A percentile compares a stretch with the other conserved stretches of the same genome.
Evolutionary conservation across 768 basidiomycete species (phyloP).

Genomic region (Suillus tomentosus): DNA sequence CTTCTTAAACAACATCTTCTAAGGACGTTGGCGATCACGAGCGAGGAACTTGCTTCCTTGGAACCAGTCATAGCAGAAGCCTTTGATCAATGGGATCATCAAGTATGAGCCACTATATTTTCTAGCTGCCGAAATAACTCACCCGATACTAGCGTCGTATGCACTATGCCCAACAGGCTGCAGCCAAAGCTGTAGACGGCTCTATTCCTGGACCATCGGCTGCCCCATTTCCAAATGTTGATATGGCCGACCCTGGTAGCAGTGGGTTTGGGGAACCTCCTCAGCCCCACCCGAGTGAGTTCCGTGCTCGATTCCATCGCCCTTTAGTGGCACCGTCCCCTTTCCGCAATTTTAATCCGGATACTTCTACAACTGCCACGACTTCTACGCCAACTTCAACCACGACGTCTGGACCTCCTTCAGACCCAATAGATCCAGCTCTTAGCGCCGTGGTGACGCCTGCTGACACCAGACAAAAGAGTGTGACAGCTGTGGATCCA

Average conservation of each 20-base stretch:
- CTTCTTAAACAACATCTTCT: constrained; percentile 75
- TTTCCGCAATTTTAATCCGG: constrained; percentile 42
- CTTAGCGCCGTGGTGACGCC: constrained; percentile 28
- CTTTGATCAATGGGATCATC: constrained; percentile 86
- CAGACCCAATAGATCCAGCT: constrained; percentile 36
- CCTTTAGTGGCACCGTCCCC: constrained; percentile 62
- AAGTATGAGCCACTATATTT: constrained; percentile 46
- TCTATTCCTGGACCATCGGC: constrained; percentile 30
- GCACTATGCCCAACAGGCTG: constrained; percentile 45
- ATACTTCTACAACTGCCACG: constrained; percentile 32
- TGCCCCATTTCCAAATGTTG: constrained; percentile 33
- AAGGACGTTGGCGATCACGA: constrained; percentile 70
- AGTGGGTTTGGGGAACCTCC: constrained; percentile 33
- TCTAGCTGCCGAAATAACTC: constrained; percentile 8
- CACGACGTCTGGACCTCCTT: constrained; percentile 34
- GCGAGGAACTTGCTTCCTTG: constrained; percentile 75
- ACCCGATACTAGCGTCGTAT: constrained; percentile 41
- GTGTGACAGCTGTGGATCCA: constrained; percentile 21
- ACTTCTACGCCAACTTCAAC: constrained; percentile 38
- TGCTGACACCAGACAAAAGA: constrained; percentile 29
- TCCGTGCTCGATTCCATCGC: constrained; percentile 67
- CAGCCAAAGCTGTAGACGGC: constrained; percentile 32
- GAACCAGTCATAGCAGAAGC: constrained; percentile 82
- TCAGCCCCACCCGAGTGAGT: constrained; percentile 46
- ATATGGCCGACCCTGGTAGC: constrained; percentile 33